Conservation (phyloP, 805 yeast species). For the Schwanniomyces occidentalis region DNA sequence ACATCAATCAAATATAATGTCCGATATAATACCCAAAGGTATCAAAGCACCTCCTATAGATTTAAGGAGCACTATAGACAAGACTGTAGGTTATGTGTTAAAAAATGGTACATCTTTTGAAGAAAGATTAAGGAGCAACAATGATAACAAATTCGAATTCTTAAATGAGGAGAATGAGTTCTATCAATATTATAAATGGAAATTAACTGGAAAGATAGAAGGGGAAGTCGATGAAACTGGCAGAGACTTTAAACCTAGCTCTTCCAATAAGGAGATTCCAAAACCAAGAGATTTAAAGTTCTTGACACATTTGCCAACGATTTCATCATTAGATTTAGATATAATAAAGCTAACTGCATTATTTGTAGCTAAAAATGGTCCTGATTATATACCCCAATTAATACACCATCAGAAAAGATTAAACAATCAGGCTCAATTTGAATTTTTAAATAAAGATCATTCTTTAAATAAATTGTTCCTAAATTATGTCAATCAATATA, state of each 20-base stretch:
- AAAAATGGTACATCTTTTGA: constrained; percentile 72
- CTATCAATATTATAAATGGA: constrained; percentile 56
- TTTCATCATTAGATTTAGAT: constrained; percentile 65
- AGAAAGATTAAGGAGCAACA: constrained; percentile 50
- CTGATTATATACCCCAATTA: constrained; percentile 32
- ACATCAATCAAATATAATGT: too few species aligned
- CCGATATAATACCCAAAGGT: constrained; percentile 9
- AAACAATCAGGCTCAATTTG: constrained; percentile 57
- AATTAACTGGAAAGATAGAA: constrained; percentile 30
- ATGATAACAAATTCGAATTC: constrained; percentile 63
- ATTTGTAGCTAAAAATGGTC: constrained; percentile 62
- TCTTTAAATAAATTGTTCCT: constrained; percentile 56
- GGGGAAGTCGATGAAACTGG: constrained; percentile 1
- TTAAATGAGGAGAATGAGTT: constrained; percentile 54
- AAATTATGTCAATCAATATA: constrained; percentile 58
- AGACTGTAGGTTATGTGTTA: constrained; percentile 68
- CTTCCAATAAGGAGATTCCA: constrained; percentile 22
- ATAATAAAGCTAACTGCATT: constrained; percentile 73
- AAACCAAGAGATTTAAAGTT: constrained; percentile 24
- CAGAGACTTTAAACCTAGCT: constrained; percentile 8
- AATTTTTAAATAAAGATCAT: constrained; percentile 61
- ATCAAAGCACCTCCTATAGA: constrained; percentile 51
- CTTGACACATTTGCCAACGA: constrained; percentile 30
- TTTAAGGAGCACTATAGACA: constrained; percentile 55
- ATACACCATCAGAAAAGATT: constrained; percentile 36